Base-by-base conservation (phyloP, 768 basidiomycete genomes). In the Flagelloscypha sp. region DNA sequence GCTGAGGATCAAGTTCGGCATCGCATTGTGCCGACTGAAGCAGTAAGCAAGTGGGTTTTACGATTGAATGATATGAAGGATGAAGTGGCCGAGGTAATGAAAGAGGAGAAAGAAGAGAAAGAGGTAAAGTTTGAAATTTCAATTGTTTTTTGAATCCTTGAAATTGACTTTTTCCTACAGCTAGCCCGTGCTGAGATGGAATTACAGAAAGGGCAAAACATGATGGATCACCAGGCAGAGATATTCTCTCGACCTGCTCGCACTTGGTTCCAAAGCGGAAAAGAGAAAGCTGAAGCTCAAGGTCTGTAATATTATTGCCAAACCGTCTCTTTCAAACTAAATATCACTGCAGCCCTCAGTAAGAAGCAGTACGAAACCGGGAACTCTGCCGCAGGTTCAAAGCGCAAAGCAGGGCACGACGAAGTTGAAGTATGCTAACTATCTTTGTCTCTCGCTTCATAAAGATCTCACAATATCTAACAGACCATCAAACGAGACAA, bases 21-120 rank as follows among this genome's bases (percentile, higher is more conserved):
- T 56, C 83, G 93, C 32, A 77, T 93, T 22, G 64, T 99, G 12
- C 84, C 90, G 10, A 48, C 72, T 18, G 92, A 93, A 34, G 70
- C 72, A 3, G 64, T 94, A 15, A 56, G 70, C 30, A 77, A 72
- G 38, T 92, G 85, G 77, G 61, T 67, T 0, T 68, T 75, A 42
- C 79, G 74, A 53, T 60, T 97, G 12, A 76, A 77, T 15, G 66
- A 55, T 13, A 47, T 95, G 43, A 88, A 84, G 50, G 62, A 64
- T 16, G 93, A 97, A 46, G 76, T 97, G 25, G 56, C 73, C 11
- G 85, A 67, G 30, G 77, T 97, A 22, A 58, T 98, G 37, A 69
- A 72, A 43, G 95, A 98, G 54, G 95, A 99, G 61, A 84, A 84
- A 56, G 90, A 94, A 62, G 93, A 98, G 61, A 98, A 90, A 61